Evolutionary conservation across 495 filamentous ascomycete species (phyloP), one percentile per base, ranked within the genome.

Genomic region (Delitschia confertaspora): DNA sequence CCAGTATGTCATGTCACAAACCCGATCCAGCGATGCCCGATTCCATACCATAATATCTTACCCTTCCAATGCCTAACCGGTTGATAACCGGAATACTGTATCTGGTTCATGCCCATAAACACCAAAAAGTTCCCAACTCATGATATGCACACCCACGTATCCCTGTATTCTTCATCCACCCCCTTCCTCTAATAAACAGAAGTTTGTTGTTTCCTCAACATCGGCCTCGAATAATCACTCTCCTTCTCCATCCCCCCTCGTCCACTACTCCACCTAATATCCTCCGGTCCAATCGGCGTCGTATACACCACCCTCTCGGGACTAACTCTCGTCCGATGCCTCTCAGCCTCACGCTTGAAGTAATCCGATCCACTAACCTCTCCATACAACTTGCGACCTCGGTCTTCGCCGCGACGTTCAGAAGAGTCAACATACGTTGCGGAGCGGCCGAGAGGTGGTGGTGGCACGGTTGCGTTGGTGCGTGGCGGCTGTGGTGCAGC

Each of bases 371-470:
- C 24, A n/a, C 6, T 13, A 21, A 55, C 17, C 30, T 55, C 51
- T 10, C 51, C 51, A 33, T 42, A 55, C 14, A 55, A 30, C 9
- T n/a, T 17, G 1, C 31, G 38, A 17, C 46, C 51, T 14, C 51
- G 51, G 3, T 46, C 51, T 32, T 39, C 36, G 6, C 23, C 32
- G 20, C 17, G 26, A 13, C 44, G 38, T 8, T n/a, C 19, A 2
- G 45, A 27, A 21, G 21, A 35, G 1, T 38, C 35, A 29, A 33
- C 50, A 22, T 48, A 39, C 13, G 51, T 55, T 27, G 46, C 46
- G 19, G 51, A 50, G 42, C 51, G 51, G 18, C 32, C 30, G 25
- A 55, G 46, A 1, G 51, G 32, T 6, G 49, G 49, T n/a, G 44
- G 50, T 3, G 19, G 16, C 16, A 18, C 21, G 17, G 38, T n/a